A percentile compares a stretch with the other conserved stretches of the same genome.
Evolutionary conservation across 2,329 filamentous ascomycete species (phyloP).

Genomic region (Magnaporthales sp.): DNA sequence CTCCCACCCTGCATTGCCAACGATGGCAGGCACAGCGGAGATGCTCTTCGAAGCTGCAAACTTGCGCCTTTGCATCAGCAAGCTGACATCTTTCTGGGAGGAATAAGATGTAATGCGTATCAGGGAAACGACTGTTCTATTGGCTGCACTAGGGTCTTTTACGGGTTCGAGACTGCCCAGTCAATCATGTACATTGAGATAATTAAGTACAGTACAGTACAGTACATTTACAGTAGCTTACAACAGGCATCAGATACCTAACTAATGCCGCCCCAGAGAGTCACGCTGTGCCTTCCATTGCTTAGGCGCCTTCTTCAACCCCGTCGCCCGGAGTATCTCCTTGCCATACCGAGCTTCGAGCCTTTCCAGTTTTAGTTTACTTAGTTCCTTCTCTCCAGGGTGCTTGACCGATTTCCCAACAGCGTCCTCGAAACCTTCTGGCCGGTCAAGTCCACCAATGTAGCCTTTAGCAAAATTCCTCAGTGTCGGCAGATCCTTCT

Average conservation of each 20-base stretch:
- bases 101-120: no score
- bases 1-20: no score
- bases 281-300: background rate
- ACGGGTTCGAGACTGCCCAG: no score
- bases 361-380: background rate
- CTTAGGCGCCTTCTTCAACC: background rate
- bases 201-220: no score
- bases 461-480: background rate
- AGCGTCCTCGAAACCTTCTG: background rate
- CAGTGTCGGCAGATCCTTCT: no score
- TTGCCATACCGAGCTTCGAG: background rate
- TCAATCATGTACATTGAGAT: no score
- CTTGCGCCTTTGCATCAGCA: no score
- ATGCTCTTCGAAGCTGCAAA: no score
- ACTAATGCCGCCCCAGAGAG: background rate
- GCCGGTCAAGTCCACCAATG: background rate
- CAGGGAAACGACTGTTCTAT: no score
- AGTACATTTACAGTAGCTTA: background rate
- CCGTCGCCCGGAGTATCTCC: background rate
- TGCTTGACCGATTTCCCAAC: background rate
- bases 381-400: background rate
- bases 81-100: no score
- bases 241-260: background rate
- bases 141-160: no score
- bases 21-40: no score